Percentiles rank a stretch among this genome's conserved stretches.
Conservation (phyloP, 176 grass and related monocot species). For the Typha latifolia region DNA sequence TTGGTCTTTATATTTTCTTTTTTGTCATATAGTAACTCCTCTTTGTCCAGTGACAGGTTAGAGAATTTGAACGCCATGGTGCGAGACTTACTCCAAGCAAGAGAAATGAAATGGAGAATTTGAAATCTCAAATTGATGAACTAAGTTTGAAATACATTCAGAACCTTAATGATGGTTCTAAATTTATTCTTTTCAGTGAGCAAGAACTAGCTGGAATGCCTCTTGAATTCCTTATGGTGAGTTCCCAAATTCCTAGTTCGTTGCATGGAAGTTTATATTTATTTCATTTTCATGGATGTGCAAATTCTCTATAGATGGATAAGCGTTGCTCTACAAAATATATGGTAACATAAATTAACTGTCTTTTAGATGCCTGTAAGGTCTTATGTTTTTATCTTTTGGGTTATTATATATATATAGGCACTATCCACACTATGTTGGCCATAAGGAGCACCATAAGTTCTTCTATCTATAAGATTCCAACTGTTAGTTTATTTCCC, state of each 20-base stretch:
- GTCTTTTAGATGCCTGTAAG: too few species aligned
- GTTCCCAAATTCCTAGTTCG: conserved; percentile 1
- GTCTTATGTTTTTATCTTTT: too few species aligned
- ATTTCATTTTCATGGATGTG: neutral
- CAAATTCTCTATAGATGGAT: too few species aligned
- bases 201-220: conserved; percentile 82
- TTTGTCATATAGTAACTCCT: conserved; percentile 33
- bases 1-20: neutral
- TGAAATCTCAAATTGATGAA: conserved; percentile 60
- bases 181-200: conserved; percentile 57
- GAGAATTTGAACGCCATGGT: conserved; percentile 84
- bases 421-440: neutral
- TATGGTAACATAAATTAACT: too few species aligned
- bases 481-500: neutral
- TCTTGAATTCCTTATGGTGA: conserved; percentile 73
- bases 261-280: neutral
- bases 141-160: conserved; percentile 75
- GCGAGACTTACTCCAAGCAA: conserved; percentile 58
- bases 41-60: conserved; percentile 63
- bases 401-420: too few species aligned
- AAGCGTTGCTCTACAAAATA: too few species aligned
- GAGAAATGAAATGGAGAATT: conserved; percentile 71
- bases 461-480: neutral
- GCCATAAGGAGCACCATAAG: neutral
- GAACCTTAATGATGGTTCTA: conserved; percentile 56